Conservation (phyloP, 768 basidiomycete species). For the Crepidotus variabilis region DNA sequence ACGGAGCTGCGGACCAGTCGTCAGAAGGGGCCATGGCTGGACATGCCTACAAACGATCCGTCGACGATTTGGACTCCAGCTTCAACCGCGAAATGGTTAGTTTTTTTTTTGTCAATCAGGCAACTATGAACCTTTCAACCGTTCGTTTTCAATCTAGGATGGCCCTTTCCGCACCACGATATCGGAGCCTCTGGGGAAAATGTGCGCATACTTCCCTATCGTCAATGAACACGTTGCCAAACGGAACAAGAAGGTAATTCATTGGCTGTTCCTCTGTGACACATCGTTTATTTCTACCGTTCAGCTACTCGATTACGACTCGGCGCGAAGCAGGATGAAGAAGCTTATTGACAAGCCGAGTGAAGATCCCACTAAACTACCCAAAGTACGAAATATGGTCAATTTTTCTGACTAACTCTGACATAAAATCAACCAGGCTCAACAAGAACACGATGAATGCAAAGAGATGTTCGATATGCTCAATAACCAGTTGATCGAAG, state of each 20-base stretch:
- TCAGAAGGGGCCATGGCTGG: slow-evolving; percentile 96
- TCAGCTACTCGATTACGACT: slow-evolving; percentile 93
- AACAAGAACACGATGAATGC: slow-evolving; percentile 93
- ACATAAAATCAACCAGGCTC: slow-evolving; percentile 50
- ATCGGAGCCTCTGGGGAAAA: slow-evolving; percentile 93
- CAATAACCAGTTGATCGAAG: slow-evolving; percentile 87
- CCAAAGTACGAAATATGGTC: slow-evolving; percentile 47
- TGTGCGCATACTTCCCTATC: slow-evolving; percentile 92
- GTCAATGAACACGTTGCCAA: slow-evolving; percentile 93
- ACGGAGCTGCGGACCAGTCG: slow-evolving; percentile 75
- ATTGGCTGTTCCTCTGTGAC: background rate
- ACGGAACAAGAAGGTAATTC: slow-evolving; percentile 87
- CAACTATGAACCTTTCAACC: background rate
- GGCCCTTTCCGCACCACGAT: slow-evolving; percentile 92
- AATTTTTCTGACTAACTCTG: background rate
- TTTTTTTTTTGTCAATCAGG: slow-evolving; percentile 6
- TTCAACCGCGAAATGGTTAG: slow-evolving; percentile 83
- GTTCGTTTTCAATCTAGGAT: slow-evolving; percentile 51
- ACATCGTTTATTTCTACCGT: background rate
- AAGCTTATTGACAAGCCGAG: slow-evolving; percentile 90
- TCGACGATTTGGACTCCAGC: slow-evolving; percentile 87
- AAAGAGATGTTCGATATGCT: slow-evolving; percentile 92
- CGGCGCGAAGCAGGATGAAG: slow-evolving; percentile 84
- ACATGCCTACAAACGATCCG: slow-evolving; percentile 92
- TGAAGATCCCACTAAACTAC: slow-evolving; percentile 90